Base-by-base conservation (phyloP, 2,329 filamentous ascomycete genomes). In the Sarocladium strictum region DNA sequence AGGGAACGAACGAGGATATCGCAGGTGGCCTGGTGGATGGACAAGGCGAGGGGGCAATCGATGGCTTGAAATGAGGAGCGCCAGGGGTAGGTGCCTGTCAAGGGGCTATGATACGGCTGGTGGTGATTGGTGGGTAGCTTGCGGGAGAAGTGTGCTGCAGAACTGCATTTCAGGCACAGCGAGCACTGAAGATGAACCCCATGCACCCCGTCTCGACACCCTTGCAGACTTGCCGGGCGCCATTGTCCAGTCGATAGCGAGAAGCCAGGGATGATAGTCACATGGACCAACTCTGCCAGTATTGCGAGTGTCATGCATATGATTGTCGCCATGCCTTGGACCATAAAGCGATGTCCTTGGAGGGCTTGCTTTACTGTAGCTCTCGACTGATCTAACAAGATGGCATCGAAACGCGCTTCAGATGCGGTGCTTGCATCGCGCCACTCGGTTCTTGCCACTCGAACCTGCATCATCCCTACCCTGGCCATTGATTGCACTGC, bases 11-110 rank as follows among this genome's bases (percentile, higher is more conserved):
- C 47, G 47, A 51, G 47, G 47, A 29, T 35, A 51, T 51, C 47
- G 47, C 47, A 35, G 21, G 47, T 51, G 47, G 27, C 33, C 43
- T 47, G 23, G 43, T 47, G 24, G 43, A 29, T 47, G 24, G 43
- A 51, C 27, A 29, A 51, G 12, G 47, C 47, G 29, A 35, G 26
- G 47, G 47, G 47, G 19, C 10, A 33, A 4, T 35, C 29, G 27
- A 32, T 51, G 43, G 43, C 23, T 47, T n/a, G 26, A 51, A 51
- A 51, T 51, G 47, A 51, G 15, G 26, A 51, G 27, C 27, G 47
- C 47, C 47, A 51, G 47, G 47, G 47, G 47, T 17, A 33, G 27
- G 47, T 51, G 27, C 47, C 47, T 51, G 47, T 29, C 47, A 33
- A 35, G 47, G 27, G 26, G 47, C n/a, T n/a, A n/a, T n/a, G 17